Evolutionary conservation across 768 basidiomycete species (phyloP).

Genomic region (Lanmaoa rubissima): DNA sequence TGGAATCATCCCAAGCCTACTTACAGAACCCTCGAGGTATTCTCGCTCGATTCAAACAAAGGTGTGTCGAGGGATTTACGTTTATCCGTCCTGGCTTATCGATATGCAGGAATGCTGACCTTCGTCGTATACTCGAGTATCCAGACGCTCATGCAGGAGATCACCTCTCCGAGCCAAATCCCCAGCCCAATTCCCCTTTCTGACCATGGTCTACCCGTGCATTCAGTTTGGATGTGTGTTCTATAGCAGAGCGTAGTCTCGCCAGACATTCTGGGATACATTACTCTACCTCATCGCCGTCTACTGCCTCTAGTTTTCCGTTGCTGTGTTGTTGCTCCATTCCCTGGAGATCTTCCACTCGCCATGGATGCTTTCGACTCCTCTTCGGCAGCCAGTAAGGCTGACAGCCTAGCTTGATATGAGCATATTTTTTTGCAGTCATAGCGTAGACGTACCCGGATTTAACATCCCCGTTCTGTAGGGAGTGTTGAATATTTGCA

Average conservation of each 20-base stretch:
- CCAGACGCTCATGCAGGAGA: conserved; percentile 27
- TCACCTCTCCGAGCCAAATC: conserved; percentile 4
- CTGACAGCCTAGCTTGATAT: conserved; percentile 39
- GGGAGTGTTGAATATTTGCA: conserved; percentile 50
- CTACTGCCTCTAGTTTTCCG: conserved; percentile 38
- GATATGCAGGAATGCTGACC: conserved; percentile 44
- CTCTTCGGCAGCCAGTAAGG: conserved; percentile 41
- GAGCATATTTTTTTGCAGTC: not conserved
- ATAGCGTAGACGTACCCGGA: conserved; percentile 44
- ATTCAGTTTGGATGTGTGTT: not conserved
- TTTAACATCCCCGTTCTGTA: conserved; percentile 58
- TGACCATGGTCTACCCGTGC: not conserved
- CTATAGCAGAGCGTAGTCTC: conserved; percentile 7
- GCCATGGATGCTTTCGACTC: conserved; percentile 32
- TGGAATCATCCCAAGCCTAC: conserved; percentile 30
- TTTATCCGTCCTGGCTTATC: conserved; percentile 9
- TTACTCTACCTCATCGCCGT: conserved; percentile 26
- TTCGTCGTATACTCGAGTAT: conserved; percentile 60
- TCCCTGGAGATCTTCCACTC: conserved; percentile 18
- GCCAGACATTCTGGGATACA: not conserved
- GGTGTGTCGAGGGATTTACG: conserved; percentile 37
- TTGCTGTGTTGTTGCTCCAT: conserved; percentile 24
- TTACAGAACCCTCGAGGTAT: conserved; percentile 45
- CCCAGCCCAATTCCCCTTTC: conserved; percentile 12
- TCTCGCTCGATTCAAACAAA: conserved; percentile 65